These are phyloP conservation scores for Solanum habrochaites DNA, from an alignment of 257 asterid species.

Conservation along the genomic window DNA sequence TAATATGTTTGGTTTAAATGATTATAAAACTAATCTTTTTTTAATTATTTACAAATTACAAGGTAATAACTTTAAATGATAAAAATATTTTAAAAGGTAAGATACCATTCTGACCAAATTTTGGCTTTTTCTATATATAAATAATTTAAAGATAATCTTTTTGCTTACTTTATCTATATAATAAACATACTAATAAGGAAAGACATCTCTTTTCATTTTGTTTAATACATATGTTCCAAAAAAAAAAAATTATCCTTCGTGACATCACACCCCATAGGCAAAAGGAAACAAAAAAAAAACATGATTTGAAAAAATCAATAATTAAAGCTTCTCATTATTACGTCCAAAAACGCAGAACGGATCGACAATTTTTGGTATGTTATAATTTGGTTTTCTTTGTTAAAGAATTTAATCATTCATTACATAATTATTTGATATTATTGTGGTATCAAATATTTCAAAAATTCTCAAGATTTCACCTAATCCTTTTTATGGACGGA, in stretches of 20 bases:
- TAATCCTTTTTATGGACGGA: not conserved
- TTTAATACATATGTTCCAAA: not conserved
- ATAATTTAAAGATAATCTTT: not conserved
- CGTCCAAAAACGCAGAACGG: not conserved
- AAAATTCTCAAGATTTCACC: not conserved
- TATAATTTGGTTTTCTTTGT: not conserved
- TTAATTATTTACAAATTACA: too few relatives aligned
- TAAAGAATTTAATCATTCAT: not conserved
- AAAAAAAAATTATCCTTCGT: not conserved
- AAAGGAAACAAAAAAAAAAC: not conserved
- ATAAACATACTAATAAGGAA: not conserved
- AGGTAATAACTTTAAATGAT: too few relatives aligned
- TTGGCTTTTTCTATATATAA: not conserved
- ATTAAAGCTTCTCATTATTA: not conserved
- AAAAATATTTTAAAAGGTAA: too few relatives aligned
- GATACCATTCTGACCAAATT: too few relatives aligned
- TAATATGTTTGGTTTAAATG: too few relatives aligned
- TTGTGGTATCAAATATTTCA: not conserved
- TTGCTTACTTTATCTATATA: not conserved
- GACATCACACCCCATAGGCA: not conserved
- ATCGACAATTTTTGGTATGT: not conserved
- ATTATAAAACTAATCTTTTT: too few relatives aligned
- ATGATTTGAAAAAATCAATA: not conserved
- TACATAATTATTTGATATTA: not conserved
- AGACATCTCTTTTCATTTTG: not conserved